Base-by-base conservation (phyloP, 441 rosid genomes). In the Gossypium aridum region DNA sequence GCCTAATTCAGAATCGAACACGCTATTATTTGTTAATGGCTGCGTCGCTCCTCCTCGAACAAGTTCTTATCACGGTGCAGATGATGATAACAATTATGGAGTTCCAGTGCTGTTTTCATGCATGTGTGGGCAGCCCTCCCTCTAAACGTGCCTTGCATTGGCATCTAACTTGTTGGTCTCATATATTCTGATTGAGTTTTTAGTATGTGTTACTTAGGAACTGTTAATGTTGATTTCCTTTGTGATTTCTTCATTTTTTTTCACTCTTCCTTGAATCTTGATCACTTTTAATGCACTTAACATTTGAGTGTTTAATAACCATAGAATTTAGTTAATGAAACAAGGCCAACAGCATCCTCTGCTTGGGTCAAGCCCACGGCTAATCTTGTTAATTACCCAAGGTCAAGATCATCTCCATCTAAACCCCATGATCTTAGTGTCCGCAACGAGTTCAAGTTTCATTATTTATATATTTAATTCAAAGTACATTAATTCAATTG, bases 21-120 rank as follows among this genome's bases (percentile, higher is more conserved):
- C 88, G 3, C 83, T n/a, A n/a, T n/a, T 87, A 0, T 87, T 87
- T 72, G 79, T 89, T n/a, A 56, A 86, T 65, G 88, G 85, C 53
- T 71, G 74, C 0, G 72, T 87, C 63, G 91, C 87, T 75, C 91
- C 91, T 70, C 90, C 89, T 0, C 78, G 31, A 17, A 0, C 71
- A 4, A 79, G 76, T 25, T 78, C 81, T 16, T 37, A 34, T 22
- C 56, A 45, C 7, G 34, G 1, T 66, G 31, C 71, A 16, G 68
- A 64, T 66, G 71, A 17, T 64, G 53, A 64, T 37, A 19, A 64
- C 53, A 37, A 23, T 37, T 7, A 19, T 56, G 81, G 82, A 76
- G 78, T 76, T 64, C 81, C 81, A 10, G 75, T 71, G 47, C 64
- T 81, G 55, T 75, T 82, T 65, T 78, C 85, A 34, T 84, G 89